Percentiles rank a stretch among this genome's conserved stretches.
phyloP scores from a whole-genome alignment of 805 yeast species.

The Candida patagonica region DNA sequence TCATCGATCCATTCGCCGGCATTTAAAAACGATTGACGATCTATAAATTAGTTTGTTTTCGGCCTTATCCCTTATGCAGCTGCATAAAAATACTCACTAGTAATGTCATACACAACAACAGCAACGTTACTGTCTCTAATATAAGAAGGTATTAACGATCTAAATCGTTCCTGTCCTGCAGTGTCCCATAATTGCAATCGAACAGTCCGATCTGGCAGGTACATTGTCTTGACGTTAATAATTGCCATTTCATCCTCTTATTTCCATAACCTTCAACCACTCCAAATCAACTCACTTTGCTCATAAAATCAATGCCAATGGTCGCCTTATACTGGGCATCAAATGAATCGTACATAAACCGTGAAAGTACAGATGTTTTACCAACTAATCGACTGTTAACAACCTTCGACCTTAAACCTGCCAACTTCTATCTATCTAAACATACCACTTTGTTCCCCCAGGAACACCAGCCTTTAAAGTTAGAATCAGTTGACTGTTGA shows the following conservation, averaged over 20 bases:
- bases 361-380: slow-evolving; percentile 89
- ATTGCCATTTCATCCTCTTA: too few relatives aligned
- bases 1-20: slow-evolving; percentile 91
- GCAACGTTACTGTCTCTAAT: slow-evolving; percentile 97
- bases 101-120: slow-evolving; percentile 88
- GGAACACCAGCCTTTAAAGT: slow-evolving; percentile 73
- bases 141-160: slow-evolving; percentile 90
- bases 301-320: slow-evolving; percentile 90
- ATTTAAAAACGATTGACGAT: slow-evolving; percentile 64
- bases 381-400: slow-evolving; percentile 75
- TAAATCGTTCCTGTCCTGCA: slow-evolving; percentile 93
- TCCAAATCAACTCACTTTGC: slow-evolving; percentile 46
- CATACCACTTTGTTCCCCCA: slow-evolving; percentile 90
- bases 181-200: slow-evolving; percentile 96
- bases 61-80: not conserved
- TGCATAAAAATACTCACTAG: slow-evolving; percentile 41
- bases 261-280: too few relatives aligned
- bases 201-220: slow-evolving; percentile 89
- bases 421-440: too few relatives aligned
- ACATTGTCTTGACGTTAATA: slow-evolving; percentile 50
- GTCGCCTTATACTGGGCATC: slow-evolving; percentile 94
- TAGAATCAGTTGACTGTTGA: not conserved
- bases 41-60: slow-evolving; percentile 9
- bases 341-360: slow-evolving; percentile 96
- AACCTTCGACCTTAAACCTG: not conserved